These are phyloP conservation scores for Aspergillus quadrilineatus DNA, from an alignment of 2,329 filamentous ascomycete species.

Conservation along the genomic window DNA sequence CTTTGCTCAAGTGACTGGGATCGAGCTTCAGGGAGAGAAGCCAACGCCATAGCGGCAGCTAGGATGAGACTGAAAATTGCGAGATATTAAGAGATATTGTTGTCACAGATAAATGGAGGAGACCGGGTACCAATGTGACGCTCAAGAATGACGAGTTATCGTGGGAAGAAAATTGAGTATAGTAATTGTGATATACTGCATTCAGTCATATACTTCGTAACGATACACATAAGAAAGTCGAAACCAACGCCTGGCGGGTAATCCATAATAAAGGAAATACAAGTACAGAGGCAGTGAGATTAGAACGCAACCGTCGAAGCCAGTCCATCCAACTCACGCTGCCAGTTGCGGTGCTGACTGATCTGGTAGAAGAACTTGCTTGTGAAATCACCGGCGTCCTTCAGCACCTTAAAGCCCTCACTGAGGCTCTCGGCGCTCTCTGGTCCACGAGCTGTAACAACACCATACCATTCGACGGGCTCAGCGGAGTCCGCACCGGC, in stretches of 20 bases:
- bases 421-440: slow-evolving; percentile 20
- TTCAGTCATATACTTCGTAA: background rate
- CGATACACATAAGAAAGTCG: background rate
- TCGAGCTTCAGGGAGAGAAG: no score
- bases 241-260: background rate
- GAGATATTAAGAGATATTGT: no score
- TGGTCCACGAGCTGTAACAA: slow-evolving; percentile 32
- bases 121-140: no score
- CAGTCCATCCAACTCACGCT: slow-evolving; percentile 72
- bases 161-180: no score
- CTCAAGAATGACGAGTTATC: no score
- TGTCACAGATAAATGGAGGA: no score
- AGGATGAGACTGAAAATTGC: no score
- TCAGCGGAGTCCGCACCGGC: slow-evolving; percentile 20
- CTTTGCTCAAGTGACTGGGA: no score
- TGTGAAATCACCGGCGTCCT: slow-evolving; percentile 66
- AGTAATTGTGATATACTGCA: background rate
- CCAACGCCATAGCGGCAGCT: no score
- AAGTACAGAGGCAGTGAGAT: background rate
- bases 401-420: slow-evolving; percentile 55
- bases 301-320: slow-evolving; percentile 63
- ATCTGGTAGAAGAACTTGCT: slow-evolving; percentile 69
- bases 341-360: slow-evolving; percentile 70
- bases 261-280: background rate
- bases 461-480: slow-evolving; percentile 34